These are phyloP conservation scores for Senna siamea DNA, from an alignment of 306 rosid species.

Conservation along the genomic window DNA sequence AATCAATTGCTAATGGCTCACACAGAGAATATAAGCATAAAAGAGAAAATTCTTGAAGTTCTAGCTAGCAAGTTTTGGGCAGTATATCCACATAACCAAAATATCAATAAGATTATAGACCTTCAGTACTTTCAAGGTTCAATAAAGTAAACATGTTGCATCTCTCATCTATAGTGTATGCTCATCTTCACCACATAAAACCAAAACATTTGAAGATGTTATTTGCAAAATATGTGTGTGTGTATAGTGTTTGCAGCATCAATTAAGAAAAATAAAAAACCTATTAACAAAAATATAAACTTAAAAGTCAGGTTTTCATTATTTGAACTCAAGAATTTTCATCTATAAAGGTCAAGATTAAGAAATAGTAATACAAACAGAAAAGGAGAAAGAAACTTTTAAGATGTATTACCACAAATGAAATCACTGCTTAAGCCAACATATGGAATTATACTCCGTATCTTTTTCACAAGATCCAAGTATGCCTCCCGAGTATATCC, in stretches of 20 bases:
- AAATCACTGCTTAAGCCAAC: conserved; percentile 94
- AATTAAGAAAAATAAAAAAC: neutral
- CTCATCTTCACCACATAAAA: conserved; percentile 14
- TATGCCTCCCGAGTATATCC: conserved; percentile 95
- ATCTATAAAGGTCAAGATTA: no score
- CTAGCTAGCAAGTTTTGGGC: conserved; percentile 23
- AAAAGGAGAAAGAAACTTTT: conserved; percentile 15
- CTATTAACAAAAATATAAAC: neutral
- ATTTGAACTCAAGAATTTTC: conserved; percentile 22
- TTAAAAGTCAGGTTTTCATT: neutral
- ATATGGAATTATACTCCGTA: conserved; percentile 77
- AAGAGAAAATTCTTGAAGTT: conserved; percentile 1
- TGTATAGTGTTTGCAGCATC: neutral
- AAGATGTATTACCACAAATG: conserved; percentile 71
- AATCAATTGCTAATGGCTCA: conserved; percentile 21
- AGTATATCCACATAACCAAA: conserved; percentile 19
- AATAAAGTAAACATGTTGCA: conserved; percentile 25
- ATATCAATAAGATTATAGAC: conserved; percentile 17
- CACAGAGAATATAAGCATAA: neutral
- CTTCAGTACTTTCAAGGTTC: conserved; percentile 20
- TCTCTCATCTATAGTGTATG: conserved; percentile 16
- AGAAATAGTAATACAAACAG: conserved; percentile 16
- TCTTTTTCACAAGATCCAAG: conserved; percentile 87
- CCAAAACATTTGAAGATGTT: conserved; percentile 3
- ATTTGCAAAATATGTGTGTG: neutral